A percentile compares a stretch with the other conserved stretches of the same genome.
Conservation (phyloP, 192 early-diverging fungal genomes). For the Backusella macrospora region DNA sequence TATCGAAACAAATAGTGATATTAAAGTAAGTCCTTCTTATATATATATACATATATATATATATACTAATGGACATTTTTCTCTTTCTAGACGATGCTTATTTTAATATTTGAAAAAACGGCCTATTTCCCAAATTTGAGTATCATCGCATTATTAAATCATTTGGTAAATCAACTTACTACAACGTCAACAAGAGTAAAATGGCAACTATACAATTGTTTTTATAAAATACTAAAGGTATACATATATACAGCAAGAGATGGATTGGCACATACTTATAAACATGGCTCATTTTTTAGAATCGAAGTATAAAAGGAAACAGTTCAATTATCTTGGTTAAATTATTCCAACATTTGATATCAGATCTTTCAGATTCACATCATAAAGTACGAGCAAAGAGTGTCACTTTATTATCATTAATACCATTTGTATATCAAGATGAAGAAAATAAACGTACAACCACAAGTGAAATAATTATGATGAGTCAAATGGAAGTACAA, state of each 20-base stretch:
- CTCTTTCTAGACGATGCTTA: slow-evolving; percentile 20
- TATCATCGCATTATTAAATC: not conserved
- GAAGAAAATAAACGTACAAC: not conserved
- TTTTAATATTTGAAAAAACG: slow-evolving; percentile 23
- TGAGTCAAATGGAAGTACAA: slow-evolving; percentile 48
- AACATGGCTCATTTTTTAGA: slow-evolving; percentile 1
- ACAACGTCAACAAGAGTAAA: slow-evolving; percentile 33
- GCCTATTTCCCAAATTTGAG: not conserved
- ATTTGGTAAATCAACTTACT: slow-evolving; percentile 14
- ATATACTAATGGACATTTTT: not conserved
- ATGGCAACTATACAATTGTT: slow-evolving; percentile 29
- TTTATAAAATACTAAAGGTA: slow-evolving; percentile 23
- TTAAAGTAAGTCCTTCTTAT: not conserved
- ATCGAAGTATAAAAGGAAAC: slow-evolving; percentile 14
- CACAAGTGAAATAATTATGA: not conserved
- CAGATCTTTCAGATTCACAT: slow-evolving; percentile 51
- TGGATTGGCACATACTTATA: no score
- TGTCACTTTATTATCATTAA: slow-evolving; percentile 46
- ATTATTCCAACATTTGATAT: slow-evolving; percentile 39
- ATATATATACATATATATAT: not conserved
- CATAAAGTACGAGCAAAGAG: slow-evolving; percentile 50
- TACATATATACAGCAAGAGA: slow-evolving; percentile 11
- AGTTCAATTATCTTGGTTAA: slow-evolving; percentile 26
- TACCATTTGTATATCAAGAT: slow-evolving; percentile 34
- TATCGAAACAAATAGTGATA: slow-evolving; percentile 20